phyloP scores from a whole-genome alignment of 1,284 basidiomycete species.

The Puccinia polysora region DNA sequence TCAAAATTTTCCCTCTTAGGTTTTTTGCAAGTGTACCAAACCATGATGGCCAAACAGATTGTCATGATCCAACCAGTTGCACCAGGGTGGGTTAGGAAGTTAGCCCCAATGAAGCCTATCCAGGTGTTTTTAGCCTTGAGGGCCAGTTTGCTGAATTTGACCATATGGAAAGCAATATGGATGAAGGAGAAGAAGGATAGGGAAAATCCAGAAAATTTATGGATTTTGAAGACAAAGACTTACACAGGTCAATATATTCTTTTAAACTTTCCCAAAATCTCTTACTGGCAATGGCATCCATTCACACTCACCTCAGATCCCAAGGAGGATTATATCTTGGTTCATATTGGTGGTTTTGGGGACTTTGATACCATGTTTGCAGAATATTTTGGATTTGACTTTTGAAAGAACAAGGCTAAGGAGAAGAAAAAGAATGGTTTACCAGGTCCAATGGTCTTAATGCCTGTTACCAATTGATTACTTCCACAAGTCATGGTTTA shows the following conservation, averaged over 20 bases:
- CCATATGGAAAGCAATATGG: slow-evolving; percentile 71
- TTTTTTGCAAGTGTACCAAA: slow-evolving; percentile 75
- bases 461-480: slow-evolving; percentile 62
- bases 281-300: slow-evolving; percentile 90
- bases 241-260: slow-evolving; percentile 78
- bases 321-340: slow-evolving; percentile 81
- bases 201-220: slow-evolving; percentile 80
- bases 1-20: slow-evolving; percentile 68
- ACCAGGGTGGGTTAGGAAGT: slow-evolving; percentile 72
- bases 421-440: slow-evolving; percentile 52
- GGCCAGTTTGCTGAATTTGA: slow-evolving; percentile 61
- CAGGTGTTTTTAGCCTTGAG: slow-evolving; percentile 58
- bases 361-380: slow-evolving; percentile 77
- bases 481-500: slow-evolving; percentile 78
- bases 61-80: slow-evolving; percentile 90
- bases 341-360: slow-evolving; percentile 74
- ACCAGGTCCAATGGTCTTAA: slow-evolving; percentile 60
- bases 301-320: slow-evolving; percentile 80
- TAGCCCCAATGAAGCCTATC: slow-evolving; percentile 65
- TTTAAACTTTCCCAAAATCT: slow-evolving; percentile 70
- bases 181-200: slow-evolving; percentile 69
- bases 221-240: slow-evolving; percentile 63
- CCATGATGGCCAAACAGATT: slow-evolving; percentile 65
- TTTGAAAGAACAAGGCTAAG: slow-evolving; percentile 57
- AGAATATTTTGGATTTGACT: slow-evolving; percentile 74